Conservation (phyloP, 1,139 yeast species). For the Yamadazyma siamensis region DNA sequence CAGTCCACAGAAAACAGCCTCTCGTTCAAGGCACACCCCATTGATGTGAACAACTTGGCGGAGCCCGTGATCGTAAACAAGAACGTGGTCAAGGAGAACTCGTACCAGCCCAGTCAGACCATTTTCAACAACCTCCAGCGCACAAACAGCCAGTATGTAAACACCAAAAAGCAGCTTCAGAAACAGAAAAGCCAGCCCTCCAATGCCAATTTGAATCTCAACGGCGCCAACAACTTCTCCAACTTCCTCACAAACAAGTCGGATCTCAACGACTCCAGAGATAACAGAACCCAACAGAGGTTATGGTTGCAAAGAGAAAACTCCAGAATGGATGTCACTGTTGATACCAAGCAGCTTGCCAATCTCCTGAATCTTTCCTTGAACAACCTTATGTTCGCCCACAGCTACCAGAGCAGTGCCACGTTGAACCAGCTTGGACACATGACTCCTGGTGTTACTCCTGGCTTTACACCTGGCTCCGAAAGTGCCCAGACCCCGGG, state of each 20-base stretch:
- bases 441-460: constrained; percentile 2
- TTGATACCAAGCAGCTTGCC: constrained; percentile 30
- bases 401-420: constrained; percentile 24
- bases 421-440: constrained; percentile 21
- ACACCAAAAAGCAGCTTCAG: constrained; percentile 20
- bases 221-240: constrained; percentile 30
- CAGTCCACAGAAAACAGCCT: constrained; percentile 23
- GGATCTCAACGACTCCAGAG: constrained; percentile 11
- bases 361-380: constrained; percentile 45
- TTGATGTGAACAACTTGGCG: constrained; percentile 22
- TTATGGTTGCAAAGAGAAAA: constrained; percentile 82
- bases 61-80: constrained; percentile 36
- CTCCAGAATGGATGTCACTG: constrained; percentile 55
- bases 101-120: constrained; percentile 45
- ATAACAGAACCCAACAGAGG: constrained; percentile 68
- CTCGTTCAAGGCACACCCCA: constrained; percentile 36
- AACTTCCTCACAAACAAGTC: constrained; percentile 23
- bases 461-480: constrained; percentile 1
- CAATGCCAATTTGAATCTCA: constrained; percentile 10
- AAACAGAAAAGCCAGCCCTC: constrained; percentile 7
- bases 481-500: constrained; percentile 5
- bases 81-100: constrained; percentile 31
- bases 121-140: constrained; percentile 43
- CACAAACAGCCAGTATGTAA: constrained; percentile 34
- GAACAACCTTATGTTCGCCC: constrained; percentile 46